These are phyloP conservation scores for Aspergillus taichungensis DNA, from an alignment of 495 filamentous ascomycete species.

Conservation along the genomic window DNA sequence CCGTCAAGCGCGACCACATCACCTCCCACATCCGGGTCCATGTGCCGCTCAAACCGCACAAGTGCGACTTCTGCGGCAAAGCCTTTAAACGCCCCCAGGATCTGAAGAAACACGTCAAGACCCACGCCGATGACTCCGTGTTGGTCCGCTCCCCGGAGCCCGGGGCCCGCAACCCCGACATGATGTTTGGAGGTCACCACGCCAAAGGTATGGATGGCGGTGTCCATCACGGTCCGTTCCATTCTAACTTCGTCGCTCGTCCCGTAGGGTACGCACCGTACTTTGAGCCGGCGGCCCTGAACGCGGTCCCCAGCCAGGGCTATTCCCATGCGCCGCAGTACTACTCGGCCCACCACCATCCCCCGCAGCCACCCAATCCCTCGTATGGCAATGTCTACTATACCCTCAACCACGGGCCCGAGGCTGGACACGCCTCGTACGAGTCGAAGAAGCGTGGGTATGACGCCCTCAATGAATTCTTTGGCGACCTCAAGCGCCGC, in stretches of 20 bases:
- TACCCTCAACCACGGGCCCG: conserved; percentile 47
- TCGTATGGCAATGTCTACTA: conserved; percentile 69
- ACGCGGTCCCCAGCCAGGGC: conserved; percentile 27
- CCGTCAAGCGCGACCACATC: conserved; percentile 98
- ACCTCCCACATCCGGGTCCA: conserved; percentile 98
- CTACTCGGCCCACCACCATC: conserved; percentile 50
- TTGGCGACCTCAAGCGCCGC: conserved; percentile 81
- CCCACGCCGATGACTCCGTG: conserved; percentile 97
- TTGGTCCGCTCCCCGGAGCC: conserved; percentile 68
- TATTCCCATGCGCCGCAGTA: conserved; percentile 48
- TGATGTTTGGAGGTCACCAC: conserved; percentile 42
- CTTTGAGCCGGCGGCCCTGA: conserved; percentile 32
- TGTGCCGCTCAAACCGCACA: conserved; percentile 95
- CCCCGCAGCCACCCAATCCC: conserved; percentile 37
- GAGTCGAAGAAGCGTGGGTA: conserved; percentile 72
- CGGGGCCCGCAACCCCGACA: conserved; percentile 39
- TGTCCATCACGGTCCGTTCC: not conserved
- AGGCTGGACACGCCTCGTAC: conserved; percentile 40
- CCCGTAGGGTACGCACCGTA: conserved; percentile 20
- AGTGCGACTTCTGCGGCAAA: conserved; percentile 97
- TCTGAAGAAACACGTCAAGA: conserved; percentile 99
- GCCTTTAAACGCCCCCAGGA: conserved; percentile 99
- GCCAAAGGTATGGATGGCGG: conserved; percentile 24
- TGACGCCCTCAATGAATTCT: conserved; percentile 88
- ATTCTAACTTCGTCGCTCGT: too few species aligned